Percentiles rank a stretch among this genome's conserved stretches.
Conservation (phyloP, 805 yeast species). For the baker's yeast (Saccharomyces cerevisiae) region DNA sequence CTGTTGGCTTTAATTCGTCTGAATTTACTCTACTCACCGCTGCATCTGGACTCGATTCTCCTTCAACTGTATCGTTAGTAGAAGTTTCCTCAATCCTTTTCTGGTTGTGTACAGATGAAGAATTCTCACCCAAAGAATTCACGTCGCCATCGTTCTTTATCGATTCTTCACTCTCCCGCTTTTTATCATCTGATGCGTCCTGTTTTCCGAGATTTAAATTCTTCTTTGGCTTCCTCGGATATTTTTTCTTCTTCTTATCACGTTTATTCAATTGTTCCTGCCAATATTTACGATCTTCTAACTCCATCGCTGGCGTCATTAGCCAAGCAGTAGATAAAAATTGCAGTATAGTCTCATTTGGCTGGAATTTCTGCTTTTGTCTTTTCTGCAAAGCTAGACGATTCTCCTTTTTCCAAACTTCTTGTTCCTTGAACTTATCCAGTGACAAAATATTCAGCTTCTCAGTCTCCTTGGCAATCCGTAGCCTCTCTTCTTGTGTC, state of each 20-base stretch:
- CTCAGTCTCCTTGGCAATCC: conserved; percentile 86
- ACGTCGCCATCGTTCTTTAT: background rate
- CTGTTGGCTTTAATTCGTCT: background rate
- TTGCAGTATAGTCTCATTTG: conserved; percentile 31
- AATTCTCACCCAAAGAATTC: background rate
- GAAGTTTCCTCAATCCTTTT: background rate
- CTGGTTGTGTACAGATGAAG: background rate
- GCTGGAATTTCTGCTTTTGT: conserved; percentile 50
- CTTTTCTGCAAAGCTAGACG: conserved; percentile 67
- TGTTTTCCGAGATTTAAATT: conserved; percentile 1
- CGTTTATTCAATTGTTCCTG: conserved; percentile 33
- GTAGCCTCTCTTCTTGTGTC: conserved; percentile 40
- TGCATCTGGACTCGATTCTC: background rate
- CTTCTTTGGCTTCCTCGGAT: conserved; percentile 37
- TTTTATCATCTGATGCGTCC: background rate
- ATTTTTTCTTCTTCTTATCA: conserved; percentile 39
- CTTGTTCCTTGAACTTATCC: conserved; percentile 75
- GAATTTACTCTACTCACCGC: background rate
- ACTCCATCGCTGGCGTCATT: conserved; percentile 59
- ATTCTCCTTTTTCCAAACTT: conserved; percentile 65
- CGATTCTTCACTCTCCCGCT: background rate
- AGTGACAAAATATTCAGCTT: conserved; percentile 63
- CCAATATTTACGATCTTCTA: conserved; percentile 40
- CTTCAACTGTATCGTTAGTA: background rate
- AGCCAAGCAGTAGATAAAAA: conserved; percentile 21